Evolutionary conservation across 2,329 filamentous ascomycete genomes (phyloP).

Genomic region (Acephala macrosclerotiorum): DNA sequence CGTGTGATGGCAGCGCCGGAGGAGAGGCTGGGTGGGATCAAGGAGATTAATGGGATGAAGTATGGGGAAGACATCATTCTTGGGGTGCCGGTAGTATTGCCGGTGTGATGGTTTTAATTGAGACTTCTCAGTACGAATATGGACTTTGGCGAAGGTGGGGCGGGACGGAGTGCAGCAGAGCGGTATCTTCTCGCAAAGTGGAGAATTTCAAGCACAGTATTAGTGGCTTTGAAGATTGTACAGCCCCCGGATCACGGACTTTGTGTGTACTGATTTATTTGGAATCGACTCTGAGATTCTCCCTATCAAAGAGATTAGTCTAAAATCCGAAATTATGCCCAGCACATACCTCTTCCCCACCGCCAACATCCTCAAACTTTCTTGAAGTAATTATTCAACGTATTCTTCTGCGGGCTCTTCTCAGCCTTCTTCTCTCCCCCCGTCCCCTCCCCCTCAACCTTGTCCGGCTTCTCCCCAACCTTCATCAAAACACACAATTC

Average conservation of each 20-base stretch:
- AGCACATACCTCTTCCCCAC: background rate
- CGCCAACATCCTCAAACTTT: slow-evolving; percentile 40
- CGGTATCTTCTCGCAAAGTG: too few species aligned
- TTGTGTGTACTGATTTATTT: too few species aligned
- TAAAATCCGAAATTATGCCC: too few species aligned
- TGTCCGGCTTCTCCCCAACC: slow-evolving; percentile 59
- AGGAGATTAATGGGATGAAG: slow-evolving; percentile 32
- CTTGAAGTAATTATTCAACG: slow-evolving; percentile 61
- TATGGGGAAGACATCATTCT: slow-evolving; percentile 31
- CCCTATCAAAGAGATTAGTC: too few species aligned
- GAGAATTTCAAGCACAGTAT: too few species aligned
- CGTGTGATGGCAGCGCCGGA: slow-evolving; percentile 27
- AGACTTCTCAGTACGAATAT: too few species aligned
- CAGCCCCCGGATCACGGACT: too few species aligned
- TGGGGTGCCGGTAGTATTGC: slow-evolving; percentile 28
- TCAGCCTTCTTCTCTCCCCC: slow-evolving; percentile 45
- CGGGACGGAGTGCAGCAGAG: too few species aligned
- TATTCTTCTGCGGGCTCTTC: slow-evolving; percentile 56
- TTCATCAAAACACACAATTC: slow-evolving; percentile 67
- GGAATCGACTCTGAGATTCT: too few species aligned
- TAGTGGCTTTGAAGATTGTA: too few species aligned
- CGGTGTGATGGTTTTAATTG: slow-evolving; percentile 17
- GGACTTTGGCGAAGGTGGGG: too few species aligned
- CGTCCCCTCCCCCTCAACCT: slow-evolving; percentile 43
- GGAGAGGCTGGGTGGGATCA: slow-evolving; percentile 29